Base-by-base conservation (phyloP, 257 asterid species). In the Solanum pennellii region DNA sequence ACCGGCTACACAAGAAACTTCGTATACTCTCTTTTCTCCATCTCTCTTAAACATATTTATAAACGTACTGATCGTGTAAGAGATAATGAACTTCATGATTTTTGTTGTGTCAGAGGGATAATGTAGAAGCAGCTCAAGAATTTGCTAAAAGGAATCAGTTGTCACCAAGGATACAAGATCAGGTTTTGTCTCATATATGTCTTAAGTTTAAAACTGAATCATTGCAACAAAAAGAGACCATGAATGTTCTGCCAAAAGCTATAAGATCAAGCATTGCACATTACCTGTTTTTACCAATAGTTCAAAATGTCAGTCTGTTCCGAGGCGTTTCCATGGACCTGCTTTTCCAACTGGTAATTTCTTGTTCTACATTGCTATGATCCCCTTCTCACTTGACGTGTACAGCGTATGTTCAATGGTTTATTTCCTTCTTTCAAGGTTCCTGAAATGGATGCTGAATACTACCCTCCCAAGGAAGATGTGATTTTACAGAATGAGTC, bases 141-240 rank as follows among this genome's bases (percentile, higher is more conserved):
- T 95, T 95, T 47, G 88, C 93, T 0, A 95, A 88, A 86, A 87
- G 98, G 66, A 95, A 96, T 89, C 98, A 94, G 90, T 90, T 96
- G 87, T 97, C 99, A 1, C 91, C 83, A 3, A 82, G 42, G 5
- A 88, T 94, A 45, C 92, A 95, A 87, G 98, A 95, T 65, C 98
- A 94, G 56, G 91, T 96, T 9, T 18, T 94, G 91, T 91, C 99
- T 13, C 98, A 94, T 83, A 87, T 94, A 25, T 95, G 98, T 87
- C 96, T 96, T 42, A 95, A 91, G 90, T 96, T 96, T 95, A 95
- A 96, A 90, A 90, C 99, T 21, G 98, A 96, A 83, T 97, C 93
- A 74, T 33, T 96, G 83, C 95, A 96, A 82, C 98, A 94, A 89
- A 94, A 94, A 62, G 98, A 94, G 87, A 92, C 95, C 18, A 35